Conservation (phyloP, 169 alveolate genomes). For the Plasmodium malariae region DNA sequence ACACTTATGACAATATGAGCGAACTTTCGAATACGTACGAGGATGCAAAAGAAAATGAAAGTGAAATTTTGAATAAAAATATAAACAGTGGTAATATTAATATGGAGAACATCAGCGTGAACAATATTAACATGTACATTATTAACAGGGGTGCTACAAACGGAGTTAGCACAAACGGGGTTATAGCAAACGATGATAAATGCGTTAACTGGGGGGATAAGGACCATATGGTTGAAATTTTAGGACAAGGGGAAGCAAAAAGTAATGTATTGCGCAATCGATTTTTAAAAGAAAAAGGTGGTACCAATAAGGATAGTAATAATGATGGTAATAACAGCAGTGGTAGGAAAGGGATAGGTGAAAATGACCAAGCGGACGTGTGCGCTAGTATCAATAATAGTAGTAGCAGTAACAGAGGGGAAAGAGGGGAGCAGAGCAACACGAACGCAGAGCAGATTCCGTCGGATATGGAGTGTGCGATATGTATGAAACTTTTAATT, state of each 20-base stretch:
- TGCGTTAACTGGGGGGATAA: too few relatives aligned
- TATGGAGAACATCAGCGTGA: too few relatives aligned
- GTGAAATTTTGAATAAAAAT: neutral
- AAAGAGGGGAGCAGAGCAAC: neutral
- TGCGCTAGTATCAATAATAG: neutral
- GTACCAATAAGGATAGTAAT: neutral
- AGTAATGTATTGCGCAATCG: neutral
- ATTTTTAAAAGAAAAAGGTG: neutral
- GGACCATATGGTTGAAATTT: too few relatives aligned
- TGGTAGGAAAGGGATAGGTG: neutral
- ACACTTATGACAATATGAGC: neutral
- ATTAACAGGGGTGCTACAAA: too few relatives aligned
- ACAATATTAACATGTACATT: too few relatives aligned
- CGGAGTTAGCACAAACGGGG: too few relatives aligned
- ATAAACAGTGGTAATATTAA: too few relatives aligned
- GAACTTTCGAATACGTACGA: constrained; percentile 14
- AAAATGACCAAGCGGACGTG: neutral
- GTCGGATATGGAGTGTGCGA: constrained; percentile 63
- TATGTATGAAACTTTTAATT: constrained; percentile 83
- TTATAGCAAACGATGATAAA: too few relatives aligned
- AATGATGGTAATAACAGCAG: neutral
- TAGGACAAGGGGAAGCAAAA: too few relatives aligned
- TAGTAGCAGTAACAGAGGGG: neutral
- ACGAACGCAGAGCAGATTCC: constrained; percentile 19
- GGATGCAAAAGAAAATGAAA: neutral